phyloP scores from a whole-genome alignment of 2,329 filamentous ascomycete genomes.

The Xylaria sp. region DNA sequence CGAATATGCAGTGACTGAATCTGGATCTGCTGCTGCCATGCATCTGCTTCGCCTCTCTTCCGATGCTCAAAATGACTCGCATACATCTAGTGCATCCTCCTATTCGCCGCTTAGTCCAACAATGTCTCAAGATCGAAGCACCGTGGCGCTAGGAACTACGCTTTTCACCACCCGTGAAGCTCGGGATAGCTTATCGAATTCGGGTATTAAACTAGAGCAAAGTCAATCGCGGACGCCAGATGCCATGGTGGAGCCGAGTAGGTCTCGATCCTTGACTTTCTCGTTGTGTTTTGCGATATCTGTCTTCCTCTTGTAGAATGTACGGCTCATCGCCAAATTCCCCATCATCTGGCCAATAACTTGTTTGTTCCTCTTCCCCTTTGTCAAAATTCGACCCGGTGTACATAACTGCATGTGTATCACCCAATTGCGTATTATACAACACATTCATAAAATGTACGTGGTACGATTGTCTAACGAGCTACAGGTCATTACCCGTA shows the following conservation, averaged over 20 bases:
- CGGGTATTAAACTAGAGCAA: conserved; percentile 42
- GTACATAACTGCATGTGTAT: background rate
- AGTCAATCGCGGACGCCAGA: conserved; percentile 45
- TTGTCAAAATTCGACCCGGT: background rate
- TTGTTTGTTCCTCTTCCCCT: background rate
- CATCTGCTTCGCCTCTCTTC: conserved; percentile 51
- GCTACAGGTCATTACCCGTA: conserved; percentile 23
- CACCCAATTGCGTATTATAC: background rate
- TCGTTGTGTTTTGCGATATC: background rate
- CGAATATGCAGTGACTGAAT: conserved; percentile 47
- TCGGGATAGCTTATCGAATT: conserved; percentile 36
- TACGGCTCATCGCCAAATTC: background rate
- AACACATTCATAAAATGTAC: background rate
- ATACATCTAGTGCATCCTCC: conserved; percentile 19
- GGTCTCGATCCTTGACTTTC: conserved; percentile 12
- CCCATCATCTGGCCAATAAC: background rate
- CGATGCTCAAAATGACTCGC: conserved; percentile 39
- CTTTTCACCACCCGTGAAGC: conserved; percentile 35
- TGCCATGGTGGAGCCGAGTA: conserved; percentile 40
- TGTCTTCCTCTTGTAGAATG: background rate
- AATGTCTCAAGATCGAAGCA: conserved; percentile 31
- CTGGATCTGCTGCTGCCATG: conserved; percentile 49
- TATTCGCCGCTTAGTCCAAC: conserved; percentile 13
- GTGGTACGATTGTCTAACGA: conserved; percentile 11
- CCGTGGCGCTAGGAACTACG: conserved; percentile 15